A percentile compares a stretch with the other conserved stretches of the same genome.
Evolutionary conservation across 1,284 basidiomycete species (phyloP).

Genomic region (Rugosomyces carneus): DNA sequence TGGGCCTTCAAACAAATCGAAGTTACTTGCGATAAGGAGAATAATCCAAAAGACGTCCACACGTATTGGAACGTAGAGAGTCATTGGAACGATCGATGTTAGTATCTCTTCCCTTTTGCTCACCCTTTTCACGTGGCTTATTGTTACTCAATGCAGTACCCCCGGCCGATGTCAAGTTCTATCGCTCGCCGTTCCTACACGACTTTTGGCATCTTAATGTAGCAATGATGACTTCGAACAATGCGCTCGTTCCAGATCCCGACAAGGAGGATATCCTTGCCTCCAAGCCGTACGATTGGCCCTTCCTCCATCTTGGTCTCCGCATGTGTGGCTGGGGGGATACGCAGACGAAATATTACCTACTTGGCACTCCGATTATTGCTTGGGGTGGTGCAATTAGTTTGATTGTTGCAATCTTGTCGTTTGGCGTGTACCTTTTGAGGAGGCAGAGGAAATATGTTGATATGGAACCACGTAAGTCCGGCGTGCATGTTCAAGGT

Average conservation of each 20-base stretch:
- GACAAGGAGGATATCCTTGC: slow-evolving; percentile 98
- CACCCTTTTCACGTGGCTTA: background rate
- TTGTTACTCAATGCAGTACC: slow-evolving; percentile 53
- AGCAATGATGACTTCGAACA: slow-evolving; percentile 99
- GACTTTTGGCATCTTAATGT: slow-evolving; percentile 99
- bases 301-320: slow-evolving; percentile 81
- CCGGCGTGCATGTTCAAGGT: background rate
- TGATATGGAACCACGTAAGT: slow-evolving; percentile 83
- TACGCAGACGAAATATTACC: slow-evolving; percentile 85
- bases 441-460: slow-evolving; percentile 84
- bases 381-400: slow-evolving; percentile 84
- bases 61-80: slow-evolving; percentile 98
- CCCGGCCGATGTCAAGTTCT: slow-evolving; percentile 74
- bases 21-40: slow-evolving; percentile 89
- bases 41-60: slow-evolving; percentile 77
- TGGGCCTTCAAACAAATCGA: slow-evolving; percentile 99
- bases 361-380: slow-evolving; percentile 88
- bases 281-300: slow-evolving; percentile 91
- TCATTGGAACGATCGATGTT: slow-evolving; percentile 91
- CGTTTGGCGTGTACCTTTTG: slow-evolving; percentile 69
- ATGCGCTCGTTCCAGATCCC: slow-evolving; percentile 92
- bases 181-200: slow-evolving; percentile 88
- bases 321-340: slow-evolving; percentile 98
- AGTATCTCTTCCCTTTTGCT: slow-evolving; percentile 30
- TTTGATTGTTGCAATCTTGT: slow-evolving; percentile 50